Percentiles rank a stretch among this genome's conserved stretches.
Evolutionary conservation across 2,329 filamentous ascomycete species (phyloP).

Genomic region (Fusarium concolor): DNA sequence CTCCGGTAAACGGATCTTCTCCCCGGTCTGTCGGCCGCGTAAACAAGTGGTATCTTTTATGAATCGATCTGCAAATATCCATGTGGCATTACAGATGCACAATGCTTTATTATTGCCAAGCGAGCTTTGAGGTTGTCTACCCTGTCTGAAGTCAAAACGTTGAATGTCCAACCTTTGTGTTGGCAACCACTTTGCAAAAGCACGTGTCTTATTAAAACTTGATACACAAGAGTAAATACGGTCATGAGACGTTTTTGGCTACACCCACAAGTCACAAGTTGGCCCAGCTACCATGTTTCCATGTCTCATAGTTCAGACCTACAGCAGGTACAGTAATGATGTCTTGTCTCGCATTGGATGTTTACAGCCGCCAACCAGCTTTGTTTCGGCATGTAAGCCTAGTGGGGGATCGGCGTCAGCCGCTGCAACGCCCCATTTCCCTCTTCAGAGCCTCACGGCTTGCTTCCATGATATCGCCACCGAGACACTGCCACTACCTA

Average conservation of each 20-base stretch:
- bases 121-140: background rate
- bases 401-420: slow-evolving; percentile 39
- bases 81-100: slow-evolving; percentile 18
- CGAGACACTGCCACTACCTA: slow-evolving; percentile 1
- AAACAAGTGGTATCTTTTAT: slow-evolving; percentile 9
- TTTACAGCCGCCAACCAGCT: slow-evolving; percentile 1
- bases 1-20: slow-evolving; percentile 33
- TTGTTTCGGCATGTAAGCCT: slow-evolving; percentile 6
- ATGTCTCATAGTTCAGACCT: slow-evolving; percentile 20
- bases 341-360: slow-evolving; percentile 5
- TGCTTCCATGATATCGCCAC: slow-evolving; percentile 38
- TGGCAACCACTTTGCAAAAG: slow-evolving; percentile 29
- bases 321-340: slow-evolving; percentile 12
- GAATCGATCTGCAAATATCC: slow-evolving; percentile 20
- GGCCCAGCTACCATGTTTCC: slow-evolving; percentile 24
- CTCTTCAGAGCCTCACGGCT: slow-evolving; percentile 35
- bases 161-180: slow-evolving; percentile 1
- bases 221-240: slow-evolving; percentile 9
- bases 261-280: slow-evolving; percentile 35
- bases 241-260: slow-evolving; percentile 34
- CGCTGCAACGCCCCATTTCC: slow-evolving; percentile 25
- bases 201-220: slow-evolving; percentile 35
- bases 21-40: slow-evolving; percentile 17
- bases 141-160: background rate
- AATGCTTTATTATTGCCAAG: background rate